Conservation (phyloP, 139 green algal species). For the Closterium sp. region DNA sequence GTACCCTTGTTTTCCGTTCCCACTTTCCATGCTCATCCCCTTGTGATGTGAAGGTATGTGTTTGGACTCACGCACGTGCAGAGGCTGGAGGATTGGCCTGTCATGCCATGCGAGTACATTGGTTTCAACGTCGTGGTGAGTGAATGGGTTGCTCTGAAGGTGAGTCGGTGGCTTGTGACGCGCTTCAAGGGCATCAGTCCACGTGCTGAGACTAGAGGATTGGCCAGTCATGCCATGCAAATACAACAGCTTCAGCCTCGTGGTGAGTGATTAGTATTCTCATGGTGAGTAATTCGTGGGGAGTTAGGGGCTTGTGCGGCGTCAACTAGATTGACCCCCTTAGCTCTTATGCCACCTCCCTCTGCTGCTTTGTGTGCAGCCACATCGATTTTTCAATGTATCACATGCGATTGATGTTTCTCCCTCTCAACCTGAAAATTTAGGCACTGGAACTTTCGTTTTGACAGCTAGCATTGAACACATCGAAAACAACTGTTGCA, state of each 20-base stretch:
- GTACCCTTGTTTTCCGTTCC: too few species aligned
- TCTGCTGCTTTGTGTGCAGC: conserved; percentile 6
- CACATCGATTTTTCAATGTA: conserved; percentile 38
- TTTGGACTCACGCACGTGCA: conserved; percentile 67
- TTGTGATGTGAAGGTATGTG: too few species aligned
- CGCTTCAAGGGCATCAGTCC: too few species aligned
- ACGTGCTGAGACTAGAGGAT: conserved; percentile 63
- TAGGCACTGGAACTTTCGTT: too few species aligned
- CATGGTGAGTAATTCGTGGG: too few species aligned
- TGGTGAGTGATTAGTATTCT: conserved; percentile 15
- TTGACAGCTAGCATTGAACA: too few species aligned
- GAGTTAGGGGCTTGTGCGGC: too few species aligned
- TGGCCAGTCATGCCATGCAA: conserved; percentile 85
- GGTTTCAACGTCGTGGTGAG: conserved; percentile 23
- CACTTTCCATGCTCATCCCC: too few species aligned
- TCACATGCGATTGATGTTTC: conserved; percentile 45
- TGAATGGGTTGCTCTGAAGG: not conserved
- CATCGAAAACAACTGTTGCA: too few species aligned
- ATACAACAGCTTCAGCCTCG: conserved; percentile 44
- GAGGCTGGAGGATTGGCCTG: conserved; percentile 61
- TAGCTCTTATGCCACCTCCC: too few species aligned
- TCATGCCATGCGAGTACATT: conserved; percentile 79
- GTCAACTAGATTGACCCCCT: too few species aligned
- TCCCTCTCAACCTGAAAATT: not conserved
- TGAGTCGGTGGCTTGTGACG: too few species aligned